Evolutionary conservation across 192 early-diverging fungal species (phyloP).

Genomic region (Dissophora globulifera): DNA sequence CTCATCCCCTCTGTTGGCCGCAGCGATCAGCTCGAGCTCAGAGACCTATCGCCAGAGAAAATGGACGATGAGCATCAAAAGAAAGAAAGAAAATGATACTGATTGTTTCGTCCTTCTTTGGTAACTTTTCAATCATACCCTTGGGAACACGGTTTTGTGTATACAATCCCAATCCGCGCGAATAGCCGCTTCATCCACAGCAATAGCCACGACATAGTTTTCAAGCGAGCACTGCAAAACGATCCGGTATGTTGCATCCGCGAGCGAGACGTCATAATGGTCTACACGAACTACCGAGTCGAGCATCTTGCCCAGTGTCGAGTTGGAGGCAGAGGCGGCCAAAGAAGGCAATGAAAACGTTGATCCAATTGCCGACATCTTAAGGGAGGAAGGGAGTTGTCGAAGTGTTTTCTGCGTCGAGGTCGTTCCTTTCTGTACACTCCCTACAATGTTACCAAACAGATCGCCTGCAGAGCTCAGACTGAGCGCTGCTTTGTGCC

Average conservation of each 20-base stretch:
- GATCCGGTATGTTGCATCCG: constrained; percentile 39
- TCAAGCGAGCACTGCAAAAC: constrained; percentile 40
- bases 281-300: no score
- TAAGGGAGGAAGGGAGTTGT: constrained; percentile 29
- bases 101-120: background rate
- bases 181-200: constrained; percentile 23
- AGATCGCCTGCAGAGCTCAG: constrained; percentile 35
- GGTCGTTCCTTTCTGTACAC: constrained; percentile 34
- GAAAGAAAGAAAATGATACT: background rate
- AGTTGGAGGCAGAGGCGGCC: no score
- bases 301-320: no score
- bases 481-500: constrained; percentile 12
- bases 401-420: constrained; percentile 23
- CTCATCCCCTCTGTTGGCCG: constrained; percentile 13
- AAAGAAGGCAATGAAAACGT: constrained; percentile 15
- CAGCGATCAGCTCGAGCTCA: constrained; percentile 24
- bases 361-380: constrained; percentile 28
- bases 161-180: constrained; percentile 51
- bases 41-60: constrained; percentile 14
- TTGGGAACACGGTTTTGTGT: constrained; percentile 49
- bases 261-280: constrained; percentile 26
- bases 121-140: constrained; percentile 29
- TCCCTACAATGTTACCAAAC: constrained; percentile 29
- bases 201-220: constrained; percentile 40
- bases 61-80: background rate